Percentiles rank a stretch among this genome's conserved stretches.
phyloP scores from a whole-genome alignment of 2,329 filamentous ascomycete species.

The Fonsecaea monophora region DNA sequence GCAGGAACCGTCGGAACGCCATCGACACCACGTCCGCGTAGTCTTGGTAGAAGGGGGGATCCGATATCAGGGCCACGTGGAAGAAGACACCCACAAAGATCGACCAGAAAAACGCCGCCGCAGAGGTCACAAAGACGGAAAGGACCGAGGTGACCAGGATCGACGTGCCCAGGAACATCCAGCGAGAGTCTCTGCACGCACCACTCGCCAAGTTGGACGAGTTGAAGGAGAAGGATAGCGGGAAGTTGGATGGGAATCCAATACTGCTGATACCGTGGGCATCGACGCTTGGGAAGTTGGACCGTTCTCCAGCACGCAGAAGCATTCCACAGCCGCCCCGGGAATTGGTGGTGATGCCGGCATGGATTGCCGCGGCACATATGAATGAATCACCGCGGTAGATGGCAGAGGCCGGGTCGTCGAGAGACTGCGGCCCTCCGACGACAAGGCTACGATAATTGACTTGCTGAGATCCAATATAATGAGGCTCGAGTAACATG shows the following conservation, averaged over 20 bases:
- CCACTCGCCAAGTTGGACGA: conserved; percentile 27
- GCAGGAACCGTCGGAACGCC: conserved; percentile 64
- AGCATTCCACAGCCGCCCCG: conserved; percentile 65
- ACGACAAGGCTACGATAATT: conserved; percentile 63
- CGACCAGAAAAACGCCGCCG: conserved; percentile 63
- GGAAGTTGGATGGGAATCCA: conserved; percentile 63
- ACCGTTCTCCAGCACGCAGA: conserved; percentile 59
- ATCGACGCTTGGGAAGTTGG: conserved; percentile 53
- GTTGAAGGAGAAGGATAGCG: conserved; percentile 39
- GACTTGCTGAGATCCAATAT: conserved; percentile 62
- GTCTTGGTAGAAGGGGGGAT: conserved; percentile 62
- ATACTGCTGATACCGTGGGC: conserved; percentile 61
- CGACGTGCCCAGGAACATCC: conserved; percentile 63
- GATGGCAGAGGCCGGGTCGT: conserved; percentile 50
- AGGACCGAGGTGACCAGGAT: conserved; percentile 61
- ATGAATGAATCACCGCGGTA: conserved; percentile 69
- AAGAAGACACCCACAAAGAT: conserved; percentile 64
- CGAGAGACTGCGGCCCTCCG: conserved; percentile 55
- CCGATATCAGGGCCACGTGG: conserved; percentile 66
- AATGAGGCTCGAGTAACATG: conserved; percentile 62
- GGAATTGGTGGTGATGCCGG: conserved; percentile 61
- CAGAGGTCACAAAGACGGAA: conserved; percentile 63
- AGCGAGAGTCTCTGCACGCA: conserved; percentile 62
- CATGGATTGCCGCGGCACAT: conserved; percentile 65
- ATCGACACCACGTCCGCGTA: conserved; percentile 63